phyloP scores from a whole-genome alignment of 306 rosid genomes.

The Cicer bijugum region DNA sequence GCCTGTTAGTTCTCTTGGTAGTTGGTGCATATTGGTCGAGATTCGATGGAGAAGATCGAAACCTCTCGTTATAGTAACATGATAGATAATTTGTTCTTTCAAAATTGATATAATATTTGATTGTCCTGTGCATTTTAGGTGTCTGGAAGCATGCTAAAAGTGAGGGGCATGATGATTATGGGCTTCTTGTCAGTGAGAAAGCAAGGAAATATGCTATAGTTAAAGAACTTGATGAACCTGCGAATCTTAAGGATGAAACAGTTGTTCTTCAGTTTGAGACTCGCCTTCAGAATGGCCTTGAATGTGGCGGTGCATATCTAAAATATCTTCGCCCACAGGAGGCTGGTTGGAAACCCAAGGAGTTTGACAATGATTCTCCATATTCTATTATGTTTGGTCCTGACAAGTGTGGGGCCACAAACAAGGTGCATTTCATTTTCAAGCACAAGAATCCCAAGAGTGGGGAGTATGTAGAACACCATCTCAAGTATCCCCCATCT shows the following conservation, averaged over 20 bases:
- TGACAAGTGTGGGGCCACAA: slow-evolving; percentile 93
- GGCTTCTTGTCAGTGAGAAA: slow-evolving; percentile 88
- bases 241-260: slow-evolving; percentile 68
- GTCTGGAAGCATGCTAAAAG: slow-evolving; percentile 86
- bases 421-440: slow-evolving; percentile 94
- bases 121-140: slow-evolving; percentile 59
- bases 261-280: slow-evolving; percentile 89
- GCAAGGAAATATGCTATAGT: slow-evolving; percentile 93
- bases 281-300: slow-evolving; percentile 93
- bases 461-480: slow-evolving; percentile 88
- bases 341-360: slow-evolving; percentile 87
- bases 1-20: background rate
- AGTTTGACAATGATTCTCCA: slow-evolving; percentile 80
- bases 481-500: slow-evolving; percentile 82
- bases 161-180: slow-evolving; percentile 94
- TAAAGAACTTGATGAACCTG: slow-evolving; percentile 70
- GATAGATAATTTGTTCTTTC: slow-evolving; percentile 17
- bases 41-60: background rate
- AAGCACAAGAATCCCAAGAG: slow-evolving; percentile 96
- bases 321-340: slow-evolving; percentile 93
- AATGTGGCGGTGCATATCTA: slow-evolving; percentile 97
- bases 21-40: background rate
- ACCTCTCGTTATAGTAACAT: background rate
- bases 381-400: slow-evolving; percentile 98
- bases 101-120: background rate